Percentiles rank a stretch among this genome's conserved stretches.
These are phyloP conservation scores for Chrysanthemum lavandulifolium DNA, from an alignment of 129 eudicot genomes.

Conservation along the genomic window DNA sequence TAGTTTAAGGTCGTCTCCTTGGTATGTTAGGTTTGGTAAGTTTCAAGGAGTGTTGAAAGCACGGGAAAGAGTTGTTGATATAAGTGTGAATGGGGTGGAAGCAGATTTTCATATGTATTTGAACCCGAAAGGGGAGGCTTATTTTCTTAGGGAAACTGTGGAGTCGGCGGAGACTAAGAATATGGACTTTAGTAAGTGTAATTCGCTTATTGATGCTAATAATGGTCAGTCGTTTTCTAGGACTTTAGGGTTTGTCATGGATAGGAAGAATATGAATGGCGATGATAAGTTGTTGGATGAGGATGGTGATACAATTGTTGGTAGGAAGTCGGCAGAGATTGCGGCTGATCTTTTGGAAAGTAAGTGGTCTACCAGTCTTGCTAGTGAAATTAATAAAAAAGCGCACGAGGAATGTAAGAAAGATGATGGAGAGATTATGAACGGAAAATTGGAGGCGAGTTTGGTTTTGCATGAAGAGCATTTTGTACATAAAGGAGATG, in stretches of 20 bases:
- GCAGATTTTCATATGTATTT: constrained; percentile 83
- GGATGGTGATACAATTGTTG: constrained; percentile 24
- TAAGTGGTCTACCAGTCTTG: constrained; percentile 75
- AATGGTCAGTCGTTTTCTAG: constrained; percentile 46
- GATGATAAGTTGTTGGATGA: constrained; percentile 21
- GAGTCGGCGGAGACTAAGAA: constrained; percentile 56
- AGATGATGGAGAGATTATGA: constrained; percentile 14
- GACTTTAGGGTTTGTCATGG: constrained; percentile 62
- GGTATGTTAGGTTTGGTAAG: constrained; percentile 96
- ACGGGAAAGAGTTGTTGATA: constrained; percentile 63
- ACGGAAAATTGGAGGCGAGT: constrained; percentile 33
- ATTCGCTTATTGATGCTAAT: constrained; percentile 38
- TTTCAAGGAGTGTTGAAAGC: constrained; percentile 94
- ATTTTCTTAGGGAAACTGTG: constrained; percentile 54
- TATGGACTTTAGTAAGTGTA: constrained; percentile 39
- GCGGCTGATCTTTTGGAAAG: constrained; percentile 93
- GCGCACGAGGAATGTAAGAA: constrained; percentile 20
- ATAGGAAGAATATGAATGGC: constrained; percentile 42
- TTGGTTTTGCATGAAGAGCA: constrained; percentile 40
- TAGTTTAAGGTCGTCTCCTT: constrained; percentile 80
- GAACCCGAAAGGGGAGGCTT: constrained; percentile 86
- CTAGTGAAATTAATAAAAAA: constrained; percentile 25
- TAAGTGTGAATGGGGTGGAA: constrained; percentile 77
- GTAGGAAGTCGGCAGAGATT: constrained; percentile 65
- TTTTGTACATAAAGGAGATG: constrained; percentile 25